Evolutionary conservation across 371 early-diverging fungal species (phyloP).

Genomic region (Mucor irregularis): DNA sequence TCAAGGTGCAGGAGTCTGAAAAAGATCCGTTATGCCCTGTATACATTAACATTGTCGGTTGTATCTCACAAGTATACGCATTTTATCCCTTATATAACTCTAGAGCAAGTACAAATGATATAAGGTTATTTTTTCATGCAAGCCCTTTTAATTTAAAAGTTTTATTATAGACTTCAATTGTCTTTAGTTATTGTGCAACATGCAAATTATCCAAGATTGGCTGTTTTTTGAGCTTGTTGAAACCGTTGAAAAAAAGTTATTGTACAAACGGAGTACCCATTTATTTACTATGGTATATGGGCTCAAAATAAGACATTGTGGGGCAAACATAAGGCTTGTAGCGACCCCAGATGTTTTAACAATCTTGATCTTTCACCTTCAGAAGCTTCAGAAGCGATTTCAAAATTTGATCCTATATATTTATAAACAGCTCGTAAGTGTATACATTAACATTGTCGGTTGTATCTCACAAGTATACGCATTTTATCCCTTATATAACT

Average conservation of each 20-base stretch:
- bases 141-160: slow-evolving; percentile 12
- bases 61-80: slow-evolving; percentile 10
- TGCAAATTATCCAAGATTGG: slow-evolving; percentile 9
- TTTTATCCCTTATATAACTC: slow-evolving; percentile 7
- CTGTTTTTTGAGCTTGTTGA: slow-evolving; percentile 10
- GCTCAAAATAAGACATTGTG: too few relatives aligned
- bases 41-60: background rate
- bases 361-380: too few relatives aligned
- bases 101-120: slow-evolving; percentile 8
- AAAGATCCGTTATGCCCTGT: too few relatives aligned
- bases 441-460: background rate
- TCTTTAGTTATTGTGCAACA: slow-evolving; percentile 2
- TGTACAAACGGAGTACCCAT: too few relatives aligned
- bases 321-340: too few relatives aligned
- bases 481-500: slow-evolving; percentile 8
- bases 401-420: too few relatives aligned
- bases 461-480: slow-evolving; percentile 9
- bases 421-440: too few relatives aligned
- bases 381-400: too few relatives aligned
- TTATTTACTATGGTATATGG: too few relatives aligned
- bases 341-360: too few relatives aligned
- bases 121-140: slow-evolving; percentile 9
- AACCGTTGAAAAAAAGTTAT: too few relatives aligned
- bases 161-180: slow-evolving; percentile 11
- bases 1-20: too few relatives aligned